phyloP scores from a whole-genome alignment of 148 eudicot species.

The Polygonum maritimum region DNA sequence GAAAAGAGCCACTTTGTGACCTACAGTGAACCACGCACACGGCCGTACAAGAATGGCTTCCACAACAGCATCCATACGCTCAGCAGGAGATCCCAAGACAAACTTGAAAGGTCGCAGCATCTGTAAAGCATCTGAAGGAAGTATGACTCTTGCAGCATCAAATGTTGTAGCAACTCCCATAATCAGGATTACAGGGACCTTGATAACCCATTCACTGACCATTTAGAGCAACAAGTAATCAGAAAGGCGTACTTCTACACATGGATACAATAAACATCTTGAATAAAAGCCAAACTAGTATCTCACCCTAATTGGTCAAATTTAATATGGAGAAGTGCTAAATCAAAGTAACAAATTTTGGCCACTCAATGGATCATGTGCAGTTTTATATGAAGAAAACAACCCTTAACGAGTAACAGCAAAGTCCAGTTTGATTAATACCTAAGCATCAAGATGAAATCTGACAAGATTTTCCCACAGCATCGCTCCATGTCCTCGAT shows the following conservation, averaged over 20 bases:
- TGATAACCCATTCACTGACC: slow-evolving; percentile 86
- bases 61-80: slow-evolving; percentile 72
- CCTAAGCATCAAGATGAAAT: slow-evolving; percentile 82
- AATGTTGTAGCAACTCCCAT: slow-evolving; percentile 75
- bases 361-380: background rate
- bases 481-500: slow-evolving; percentile 91
- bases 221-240: slow-evolving; percentile 4
- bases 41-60: slow-evolving; percentile 63
- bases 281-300: background rate
- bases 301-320: background rate
- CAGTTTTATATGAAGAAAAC: background rate
- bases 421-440: slow-evolving; percentile 13
- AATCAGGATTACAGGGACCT: slow-evolving; percentile 71
- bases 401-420: background rate
- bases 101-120: slow-evolving; percentile 44
- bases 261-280: background rate
- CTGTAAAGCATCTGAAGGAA: slow-evolving; percentile 48
- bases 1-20: slow-evolving; percentile 70
- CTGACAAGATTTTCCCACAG: slow-evolving; percentile 61
- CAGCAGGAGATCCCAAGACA: slow-evolving; percentile 62
- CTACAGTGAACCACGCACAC: slow-evolving; percentile 50
- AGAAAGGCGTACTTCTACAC: background rate
- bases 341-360: background rate
- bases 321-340: background rate
- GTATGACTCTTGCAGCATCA: slow-evolving; percentile 54